Conservation (phyloP, 2,329 filamentous ascomycete species). For the Berkeleyomyces basicola region DNA sequence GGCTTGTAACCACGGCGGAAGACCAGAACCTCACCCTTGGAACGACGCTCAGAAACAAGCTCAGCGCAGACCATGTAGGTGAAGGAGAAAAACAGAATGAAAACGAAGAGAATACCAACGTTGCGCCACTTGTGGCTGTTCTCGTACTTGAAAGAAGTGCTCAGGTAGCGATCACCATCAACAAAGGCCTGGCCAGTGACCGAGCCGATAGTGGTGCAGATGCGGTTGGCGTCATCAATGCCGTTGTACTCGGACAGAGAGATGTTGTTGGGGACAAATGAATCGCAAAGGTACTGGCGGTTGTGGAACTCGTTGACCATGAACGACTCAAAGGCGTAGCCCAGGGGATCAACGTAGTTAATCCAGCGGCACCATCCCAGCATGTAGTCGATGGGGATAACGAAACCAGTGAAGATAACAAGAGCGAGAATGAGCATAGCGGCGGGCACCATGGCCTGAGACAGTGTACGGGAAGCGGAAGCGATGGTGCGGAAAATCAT, state of each 20-base stretch:
- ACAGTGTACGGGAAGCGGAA: constrained; percentile 54
- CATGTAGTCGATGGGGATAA: constrained; percentile 52
- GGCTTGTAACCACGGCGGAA: constrained; percentile 55
- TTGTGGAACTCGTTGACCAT: constrained; percentile 70
- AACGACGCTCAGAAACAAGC: constrained; percentile 48
- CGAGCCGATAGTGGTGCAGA: constrained; percentile 45
- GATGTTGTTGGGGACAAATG: constrained; percentile 27
- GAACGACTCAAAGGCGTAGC: constrained; percentile 64
- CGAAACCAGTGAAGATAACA: constrained; percentile 56
- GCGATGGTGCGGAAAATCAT: constrained; percentile 75
- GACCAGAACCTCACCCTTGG: constrained; percentile 60
- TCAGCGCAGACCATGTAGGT: constrained; percentile 51
- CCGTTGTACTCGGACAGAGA: constrained; percentile 23
- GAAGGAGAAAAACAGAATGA: constrained; percentile 43
- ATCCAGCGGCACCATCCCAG: constrained; percentile 70
- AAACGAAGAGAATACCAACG: constrained; percentile 50
- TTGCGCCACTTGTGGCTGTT: constrained; percentile 51
- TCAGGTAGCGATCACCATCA: constrained; percentile 41
- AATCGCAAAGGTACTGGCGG: constrained; percentile 38
- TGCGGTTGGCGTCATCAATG: constrained; percentile 24
- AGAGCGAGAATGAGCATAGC: constrained; percentile 47
- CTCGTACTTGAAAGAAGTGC: constrained; percentile 38
- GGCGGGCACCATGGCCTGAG: constrained; percentile 44
- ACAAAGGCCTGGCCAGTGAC: constrained; percentile 34
- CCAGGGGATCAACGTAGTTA: constrained; percentile 62